phyloP scores from a whole-genome alignment of 2,329 filamentous ascomycete species.

The Aspergillus carbonarius region DNA sequence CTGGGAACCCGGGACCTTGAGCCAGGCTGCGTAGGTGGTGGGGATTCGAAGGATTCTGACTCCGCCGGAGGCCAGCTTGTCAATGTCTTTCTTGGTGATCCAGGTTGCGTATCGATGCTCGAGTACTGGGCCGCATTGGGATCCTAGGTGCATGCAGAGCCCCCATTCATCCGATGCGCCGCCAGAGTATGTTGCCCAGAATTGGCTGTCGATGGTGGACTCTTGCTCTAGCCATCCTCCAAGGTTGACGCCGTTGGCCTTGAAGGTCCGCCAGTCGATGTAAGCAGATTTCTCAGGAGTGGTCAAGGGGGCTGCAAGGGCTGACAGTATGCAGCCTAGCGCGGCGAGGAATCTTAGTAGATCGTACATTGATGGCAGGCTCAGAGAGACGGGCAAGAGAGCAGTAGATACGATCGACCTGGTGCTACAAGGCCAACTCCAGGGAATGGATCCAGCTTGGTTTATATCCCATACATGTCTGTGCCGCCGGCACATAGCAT shows the following conservation, averaged over 20 bases:
- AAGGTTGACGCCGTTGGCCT: slow-evolving; percentile 23
- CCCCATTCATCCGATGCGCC: slow-evolving; percentile 28
- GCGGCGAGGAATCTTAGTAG: neutral
- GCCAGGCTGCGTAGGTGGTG: slow-evolving; percentile 20
- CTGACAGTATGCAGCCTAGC: neutral
- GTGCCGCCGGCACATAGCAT: neutral
- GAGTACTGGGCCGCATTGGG: slow-evolving; percentile 14
- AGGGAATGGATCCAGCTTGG: neutral
- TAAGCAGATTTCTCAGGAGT: slow-evolving; percentile 7
- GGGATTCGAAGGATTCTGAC: slow-evolving; percentile 19
- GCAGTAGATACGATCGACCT: neutral
- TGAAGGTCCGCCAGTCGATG: slow-evolving; percentile 22
- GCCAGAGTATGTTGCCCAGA: slow-evolving; percentile 22
- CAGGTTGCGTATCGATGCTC: slow-evolving; percentile 20
- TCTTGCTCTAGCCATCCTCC: slow-evolving; percentile 29
- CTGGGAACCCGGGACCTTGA: slow-evolving; percentile 25
- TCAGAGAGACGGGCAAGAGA: neutral
- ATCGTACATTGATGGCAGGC: neutral
- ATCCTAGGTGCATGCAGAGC: slow-evolving; percentile 13
- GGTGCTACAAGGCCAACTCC: neutral
- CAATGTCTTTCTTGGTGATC: slow-evolving; percentile 16
- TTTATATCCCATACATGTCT: neutral
- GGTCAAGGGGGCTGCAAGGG: slow-evolving; percentile 1
- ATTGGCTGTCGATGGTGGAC: slow-evolving; percentile 24
- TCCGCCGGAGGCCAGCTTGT: slow-evolving; percentile 11